phyloP scores from a whole-genome alignment of 1,284 basidiomycete genomes.

The Tylopilus orsonianus region DNA sequence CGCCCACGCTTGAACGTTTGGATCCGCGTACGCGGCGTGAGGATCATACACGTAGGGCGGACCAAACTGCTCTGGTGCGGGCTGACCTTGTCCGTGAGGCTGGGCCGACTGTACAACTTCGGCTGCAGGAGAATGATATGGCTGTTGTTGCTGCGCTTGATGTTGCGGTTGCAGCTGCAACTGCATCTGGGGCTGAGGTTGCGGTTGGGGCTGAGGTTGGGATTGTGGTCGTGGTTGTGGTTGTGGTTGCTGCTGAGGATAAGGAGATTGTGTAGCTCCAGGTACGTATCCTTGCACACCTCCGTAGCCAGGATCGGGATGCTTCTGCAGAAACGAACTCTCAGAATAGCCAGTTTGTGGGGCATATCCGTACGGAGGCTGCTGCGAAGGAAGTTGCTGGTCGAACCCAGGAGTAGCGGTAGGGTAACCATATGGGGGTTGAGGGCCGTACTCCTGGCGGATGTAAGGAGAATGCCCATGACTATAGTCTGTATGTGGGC shows the following conservation, averaged over 20 bases:
- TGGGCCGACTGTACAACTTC: conserved; percentile 17
- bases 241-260: conserved; percentile 29
- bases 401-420: conserved; percentile 45
- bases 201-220: conserved; percentile 23
- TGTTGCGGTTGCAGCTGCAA: conserved; percentile 8
- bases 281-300: conserved; percentile 25
- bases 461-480: conserved; percentile 23
- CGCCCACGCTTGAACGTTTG: conserved; percentile 79
- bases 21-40: conserved; percentile 60
- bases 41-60: conserved; percentile 75
- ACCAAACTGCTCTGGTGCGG: conserved; percentile 33
- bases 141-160: conserved; percentile 25
- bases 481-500: conserved; percentile 23
- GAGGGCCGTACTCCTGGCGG: conserved; percentile 35
- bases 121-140: conserved; percentile 12
- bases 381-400: conserved; percentile 35
- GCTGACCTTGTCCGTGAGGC: conserved; percentile 18
- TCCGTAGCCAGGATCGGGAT: conserved; percentile 41
- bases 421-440: conserved; percentile 38
- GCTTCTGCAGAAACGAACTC: conserved; percentile 28
- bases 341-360: conserved; percentile 38
- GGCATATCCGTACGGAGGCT: conserved; percentile 38
- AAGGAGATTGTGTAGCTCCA: conserved; percentile 26
- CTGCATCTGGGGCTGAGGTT: conserved; percentile 12
- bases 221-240: conserved; percentile 17